Evolutionary conservation across 768 basidiomycete species (phyloP).

Genomic region (Obba rivulosa): DNA sequence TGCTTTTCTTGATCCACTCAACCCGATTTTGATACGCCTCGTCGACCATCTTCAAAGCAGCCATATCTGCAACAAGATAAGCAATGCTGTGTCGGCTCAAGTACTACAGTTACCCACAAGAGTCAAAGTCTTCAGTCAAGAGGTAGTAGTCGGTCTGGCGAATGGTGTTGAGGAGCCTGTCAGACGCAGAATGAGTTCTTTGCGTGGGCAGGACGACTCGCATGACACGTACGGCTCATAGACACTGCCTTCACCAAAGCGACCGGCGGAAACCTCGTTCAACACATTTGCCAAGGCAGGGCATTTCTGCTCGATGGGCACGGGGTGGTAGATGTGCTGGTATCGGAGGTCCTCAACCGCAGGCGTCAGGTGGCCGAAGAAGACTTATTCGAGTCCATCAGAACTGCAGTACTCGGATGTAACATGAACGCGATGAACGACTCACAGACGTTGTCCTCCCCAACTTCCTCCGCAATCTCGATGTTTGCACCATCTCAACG

Average conservation of each 20-base stretch:
- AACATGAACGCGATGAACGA: constrained; percentile 21
- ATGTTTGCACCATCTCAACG: constrained; percentile 86
- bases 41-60: constrained; percentile 83
- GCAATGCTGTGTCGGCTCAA: not conserved
- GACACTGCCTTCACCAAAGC: constrained; percentile 74
- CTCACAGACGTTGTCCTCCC: constrained; percentile 87
- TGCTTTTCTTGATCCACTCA: constrained; percentile 91
- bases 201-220: not conserved
- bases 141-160: constrained; percentile 75
- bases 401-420: not conserved
- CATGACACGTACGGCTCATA: constrained; percentile 75
- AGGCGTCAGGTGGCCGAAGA: constrained; percentile 86
- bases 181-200: not conserved
- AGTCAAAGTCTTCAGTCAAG: constrained; percentile 90
- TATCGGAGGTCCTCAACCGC: constrained; percentile 84
- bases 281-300: constrained; percentile 78
- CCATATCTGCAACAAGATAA: constrained; percentile 48
- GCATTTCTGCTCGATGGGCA: constrained; percentile 78
- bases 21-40: constrained; percentile 78
- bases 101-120: constrained; percentile 46
- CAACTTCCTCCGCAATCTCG: constrained; percentile 95
- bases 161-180: constrained; percentile 68
- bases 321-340: constrained; percentile 79
- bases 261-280: constrained; percentile 66
- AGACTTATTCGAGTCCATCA: constrained; percentile 44